Conservation (phyloP, 1,284 basidiomycete genomes). For the Tylopilus sp. region DNA sequence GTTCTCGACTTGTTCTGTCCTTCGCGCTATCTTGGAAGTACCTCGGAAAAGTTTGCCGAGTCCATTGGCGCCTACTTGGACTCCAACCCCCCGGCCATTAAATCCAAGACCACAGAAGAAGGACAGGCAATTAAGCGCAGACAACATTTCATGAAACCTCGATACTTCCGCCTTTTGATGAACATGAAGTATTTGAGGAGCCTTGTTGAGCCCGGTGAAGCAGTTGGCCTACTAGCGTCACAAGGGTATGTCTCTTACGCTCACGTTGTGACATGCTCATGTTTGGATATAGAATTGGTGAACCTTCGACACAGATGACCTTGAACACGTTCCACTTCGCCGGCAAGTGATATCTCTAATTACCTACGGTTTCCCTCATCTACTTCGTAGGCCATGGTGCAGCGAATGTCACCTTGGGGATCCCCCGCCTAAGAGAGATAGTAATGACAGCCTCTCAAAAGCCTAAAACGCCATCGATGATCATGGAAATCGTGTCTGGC, state of each 20-base stretch:
- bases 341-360: conserved; percentile 44
- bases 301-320: conserved; percentile 99
- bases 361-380: not conserved
- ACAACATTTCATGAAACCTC: conserved; percentile 48
- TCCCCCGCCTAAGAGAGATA: conserved; percentile 97
- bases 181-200: conserved; percentile 90
- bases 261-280: not conserved
- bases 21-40: conserved; percentile 79
- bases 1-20: conserved; percentile 79
- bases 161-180: conserved; percentile 77
- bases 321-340: conserved; percentile 99
- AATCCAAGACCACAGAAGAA: conserved; percentile 49
- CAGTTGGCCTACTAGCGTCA: conserved; percentile 95
- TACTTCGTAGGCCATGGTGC: conserved; percentile 84
- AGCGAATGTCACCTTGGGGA: conserved; percentile 98
- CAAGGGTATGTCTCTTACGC: conserved; percentile 71
- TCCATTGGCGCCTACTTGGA: conserved; percentile 81
- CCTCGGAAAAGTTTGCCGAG: conserved; percentile 89
- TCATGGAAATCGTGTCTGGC: conserved; percentile 65
- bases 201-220: conserved; percentile 95
- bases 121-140: conserved; percentile 42
- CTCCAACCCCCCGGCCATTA: conserved; percentile 65
- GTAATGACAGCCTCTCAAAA: conserved; percentile 98
- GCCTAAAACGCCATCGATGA: conserved; percentile 99
- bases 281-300: conserved; percentile 70